These are phyloP conservation scores for Zalerion maritima DNA, from an alignment of 495 filamentous ascomycete genomes.

Conservation along the genomic window DNA sequence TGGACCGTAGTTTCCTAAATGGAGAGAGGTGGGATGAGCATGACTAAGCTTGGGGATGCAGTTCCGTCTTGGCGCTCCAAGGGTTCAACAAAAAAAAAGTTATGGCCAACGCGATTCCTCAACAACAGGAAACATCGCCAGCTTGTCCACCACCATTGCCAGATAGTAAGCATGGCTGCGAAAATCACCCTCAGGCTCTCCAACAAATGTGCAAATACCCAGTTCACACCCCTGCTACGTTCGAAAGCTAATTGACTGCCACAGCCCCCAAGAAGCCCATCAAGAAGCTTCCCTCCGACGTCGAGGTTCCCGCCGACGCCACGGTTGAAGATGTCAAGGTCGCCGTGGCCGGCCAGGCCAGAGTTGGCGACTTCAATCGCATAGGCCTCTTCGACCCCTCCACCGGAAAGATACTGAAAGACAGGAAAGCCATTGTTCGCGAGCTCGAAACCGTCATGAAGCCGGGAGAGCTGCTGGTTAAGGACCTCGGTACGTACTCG, in stretches of 20 bases:
- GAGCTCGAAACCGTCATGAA: constrained; percentile 50
- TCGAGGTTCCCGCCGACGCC: constrained; percentile 44
- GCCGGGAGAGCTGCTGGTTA: constrained; percentile 65
- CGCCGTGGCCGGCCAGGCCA: constrained; percentile 26
- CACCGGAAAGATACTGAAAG: constrained; percentile 44
- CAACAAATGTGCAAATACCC: constrained; percentile 12
- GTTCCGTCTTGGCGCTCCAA: too few species aligned
- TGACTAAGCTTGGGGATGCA: too few species aligned
- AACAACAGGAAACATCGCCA: too few species aligned
- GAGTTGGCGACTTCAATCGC: constrained; percentile 41
- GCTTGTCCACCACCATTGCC: too few species aligned
- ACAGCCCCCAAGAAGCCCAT: constrained; percentile 42
- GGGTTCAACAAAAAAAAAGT: too few species aligned
- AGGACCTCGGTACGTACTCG: constrained; percentile 66
- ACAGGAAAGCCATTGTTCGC: constrained; percentile 37
- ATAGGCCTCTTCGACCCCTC: constrained; percentile 59
- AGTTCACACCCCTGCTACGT: not conserved
- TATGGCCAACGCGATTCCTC: too few species aligned
- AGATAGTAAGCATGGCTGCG: constrained; percentile 15
- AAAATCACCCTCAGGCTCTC: constrained; percentile 27
- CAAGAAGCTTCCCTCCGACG: constrained; percentile 51
- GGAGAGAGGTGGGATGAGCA: too few species aligned
- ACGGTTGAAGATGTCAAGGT: constrained; percentile 45
- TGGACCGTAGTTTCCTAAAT: too few species aligned
- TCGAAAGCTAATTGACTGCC: not conserved